Evolutionary conservation across 768 basidiomycete genomes (phyloP), one percentile per base, ranked within the genome.

Genomic region (Lentinula guzmanii): DNA sequence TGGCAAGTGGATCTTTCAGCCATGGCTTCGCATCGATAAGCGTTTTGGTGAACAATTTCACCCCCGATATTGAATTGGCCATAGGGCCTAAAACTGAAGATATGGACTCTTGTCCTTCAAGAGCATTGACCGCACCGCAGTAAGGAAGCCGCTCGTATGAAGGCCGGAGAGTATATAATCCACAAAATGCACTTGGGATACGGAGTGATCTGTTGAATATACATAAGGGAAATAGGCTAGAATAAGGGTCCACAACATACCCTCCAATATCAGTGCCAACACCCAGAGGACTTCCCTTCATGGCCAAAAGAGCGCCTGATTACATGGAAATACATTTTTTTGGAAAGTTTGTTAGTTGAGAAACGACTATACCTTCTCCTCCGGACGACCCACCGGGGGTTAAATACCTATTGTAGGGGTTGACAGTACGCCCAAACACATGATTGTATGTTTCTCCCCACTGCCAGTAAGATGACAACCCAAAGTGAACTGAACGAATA

Each of bases 381-480:
- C 93, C 93, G 2, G 88, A 90, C 0, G 91, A 93, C 2, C 93
- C 93, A 10, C 93, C 92, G 5, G 78, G 72, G 7, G 89, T 91
- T 43, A 91, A 75, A 21, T 78, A 78, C 9, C 86, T 82, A 68
- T 93, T 92, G 68, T 79, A 76, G 0, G 93, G 93, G 67, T 94
- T 93, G 18, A 75, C 67, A 0, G 93, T 94, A 58, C 90, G 78
- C 1, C 92, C 93, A 66, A 89, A 95, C 21, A 93, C 77, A 63
- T 85, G 73, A 67, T 95, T 95, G 75, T 78, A 84, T 0, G 90
- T 87, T 70, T 96, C 93, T 1, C 80, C 78, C 82, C 86, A 91
- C 91, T 91, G 65, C 63, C 16, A 13, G 39, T 21, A 24, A 21
- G 39, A 24, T 8, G 9, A 0, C 28, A 52, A 15, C 6, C 10